These are phyloP conservation scores for Citrus hindsii DNA, from an alignment of 345 rosid genomes.

Conservation along the genomic window DNA sequence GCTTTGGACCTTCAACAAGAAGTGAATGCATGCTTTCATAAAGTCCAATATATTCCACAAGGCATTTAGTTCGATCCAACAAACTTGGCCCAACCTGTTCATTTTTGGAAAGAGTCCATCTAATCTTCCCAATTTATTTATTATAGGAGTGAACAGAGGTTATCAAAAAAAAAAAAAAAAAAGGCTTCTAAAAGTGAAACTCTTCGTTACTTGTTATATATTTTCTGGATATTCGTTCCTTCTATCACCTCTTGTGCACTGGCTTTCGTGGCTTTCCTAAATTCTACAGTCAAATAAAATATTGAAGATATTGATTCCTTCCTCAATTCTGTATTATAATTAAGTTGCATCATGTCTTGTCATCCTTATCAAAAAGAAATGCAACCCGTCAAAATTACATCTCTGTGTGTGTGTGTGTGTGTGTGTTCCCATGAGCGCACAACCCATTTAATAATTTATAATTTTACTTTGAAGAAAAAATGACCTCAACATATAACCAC, in stretches of 20 bases:
- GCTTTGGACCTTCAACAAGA: neutral
- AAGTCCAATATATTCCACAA: neutral
- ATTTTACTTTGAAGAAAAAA: neutral
- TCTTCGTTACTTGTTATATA: neutral
- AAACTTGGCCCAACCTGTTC: neutral
- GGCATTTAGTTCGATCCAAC: neutral
- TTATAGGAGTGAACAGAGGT: no score
- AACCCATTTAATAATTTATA: neutral
- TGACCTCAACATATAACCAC: neutral
- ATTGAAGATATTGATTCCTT: neutral
- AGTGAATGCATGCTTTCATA: neutral
- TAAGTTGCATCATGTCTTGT: neutral
- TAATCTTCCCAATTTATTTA: neutral
- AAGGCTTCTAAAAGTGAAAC: neutral
- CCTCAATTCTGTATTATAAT: no score
- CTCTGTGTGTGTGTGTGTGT: no score
- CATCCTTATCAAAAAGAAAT: neutral
- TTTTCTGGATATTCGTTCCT: neutral
- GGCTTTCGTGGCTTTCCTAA: neutral
- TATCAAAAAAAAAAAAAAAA: no score
- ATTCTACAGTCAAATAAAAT: neutral
- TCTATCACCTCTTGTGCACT: neutral
- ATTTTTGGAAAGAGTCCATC: neutral
- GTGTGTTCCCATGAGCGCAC: neutral
- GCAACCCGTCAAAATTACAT: neutral